Percentiles rank a stretch among this genome's conserved stretches.
Evolutionary conservation across 345 rosid species (phyloP).

Genomic region (Clarkia xantiana): DNA sequence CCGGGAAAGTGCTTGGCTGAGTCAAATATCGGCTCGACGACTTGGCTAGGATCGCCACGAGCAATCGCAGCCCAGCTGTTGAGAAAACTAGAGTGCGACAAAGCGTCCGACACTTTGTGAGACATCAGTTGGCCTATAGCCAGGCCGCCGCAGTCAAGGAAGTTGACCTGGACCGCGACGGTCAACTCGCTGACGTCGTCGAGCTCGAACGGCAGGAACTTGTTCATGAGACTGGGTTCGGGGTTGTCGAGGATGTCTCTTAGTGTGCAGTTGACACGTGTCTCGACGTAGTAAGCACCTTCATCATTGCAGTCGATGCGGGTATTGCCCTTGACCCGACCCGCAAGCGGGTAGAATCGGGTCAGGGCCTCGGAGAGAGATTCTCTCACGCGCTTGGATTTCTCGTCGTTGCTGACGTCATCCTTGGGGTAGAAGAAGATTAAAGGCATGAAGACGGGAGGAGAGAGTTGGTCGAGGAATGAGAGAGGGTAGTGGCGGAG

Average conservation of each 20-base stretch:
- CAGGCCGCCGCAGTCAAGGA: conserved; percentile 27
- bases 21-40: conserved; percentile 16
- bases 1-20: conserved; percentile 31
- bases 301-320: conserved; percentile 20
- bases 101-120: conserved; percentile 28
- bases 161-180: conserved; percentile 12
- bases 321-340: conserved; percentile 18
- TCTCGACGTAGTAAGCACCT: conserved; percentile 17
- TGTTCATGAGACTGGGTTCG: conserved; percentile 8
- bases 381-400: conserved; percentile 7
- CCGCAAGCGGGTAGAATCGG: conserved; percentile 20
- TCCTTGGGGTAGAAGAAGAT: conserved; percentile 19
- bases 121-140: conserved; percentile 16
- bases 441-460: conserved; percentile 19
- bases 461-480: conserved; percentile 24
- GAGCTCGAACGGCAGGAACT: conserved; percentile 11
- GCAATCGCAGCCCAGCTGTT: conserved; percentile 16
- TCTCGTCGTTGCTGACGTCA: not conserved
- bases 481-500: conserved; percentile 20
- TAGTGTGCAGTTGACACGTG: conserved; percentile 12
- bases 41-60: not conserved
- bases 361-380: conserved; percentile 14
- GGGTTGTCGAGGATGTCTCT: conserved; percentile 10
- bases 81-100: conserved; percentile 12
- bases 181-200: conserved; percentile 7